These are phyloP conservation scores for Sarcodon aspratus DNA, from an alignment of 768 basidiomycete genomes.

Conservation along the genomic window DNA sequence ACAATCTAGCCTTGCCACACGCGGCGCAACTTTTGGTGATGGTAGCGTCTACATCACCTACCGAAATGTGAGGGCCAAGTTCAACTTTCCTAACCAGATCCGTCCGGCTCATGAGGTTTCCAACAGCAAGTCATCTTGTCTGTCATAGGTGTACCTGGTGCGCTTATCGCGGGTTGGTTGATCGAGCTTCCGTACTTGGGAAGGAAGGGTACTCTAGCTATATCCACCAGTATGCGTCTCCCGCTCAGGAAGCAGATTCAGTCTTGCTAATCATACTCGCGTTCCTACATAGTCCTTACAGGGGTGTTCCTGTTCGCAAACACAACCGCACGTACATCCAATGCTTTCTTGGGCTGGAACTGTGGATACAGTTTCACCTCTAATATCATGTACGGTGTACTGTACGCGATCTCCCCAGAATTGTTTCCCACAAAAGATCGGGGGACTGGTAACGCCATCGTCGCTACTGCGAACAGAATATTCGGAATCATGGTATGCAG, in stretches of 20 bases:
- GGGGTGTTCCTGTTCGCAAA: conserved; percentile 46
- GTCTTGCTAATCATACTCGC: conserved; percentile 4
- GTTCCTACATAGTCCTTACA: conserved; percentile 27
- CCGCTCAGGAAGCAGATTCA: neutral
- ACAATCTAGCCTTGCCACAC: conserved; percentile 39
- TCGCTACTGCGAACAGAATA: conserved; percentile 39
- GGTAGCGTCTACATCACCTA: conserved; percentile 62
- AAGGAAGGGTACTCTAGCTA: conserved; percentile 38
- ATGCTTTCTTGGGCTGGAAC: conserved; percentile 45
- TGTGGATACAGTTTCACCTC: conserved; percentile 46
- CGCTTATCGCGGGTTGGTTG: conserved; percentile 39
- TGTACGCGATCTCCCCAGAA: conserved; percentile 33
- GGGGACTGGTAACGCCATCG: conserved; percentile 46
- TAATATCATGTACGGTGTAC: conserved; percentile 44
- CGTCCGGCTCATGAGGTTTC: neutral
- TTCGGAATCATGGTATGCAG: conserved; percentile 45
- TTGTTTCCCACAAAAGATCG: conserved; percentile 42
- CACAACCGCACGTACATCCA: conserved; percentile 42
- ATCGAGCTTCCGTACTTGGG: conserved; percentile 41
- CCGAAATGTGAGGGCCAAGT: conserved; percentile 38
- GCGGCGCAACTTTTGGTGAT: conserved; percentile 62
- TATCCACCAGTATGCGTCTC: conserved; percentile 30
- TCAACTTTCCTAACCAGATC: neutral
- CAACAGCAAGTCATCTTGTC: conserved; percentile 42
- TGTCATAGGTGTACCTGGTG: conserved; percentile 46